A percentile compares a stretch with the other conserved stretches of the same genome.
phyloP scores from a whole-genome alignment of 306 rosid genomes.

The Inga laurina region DNA sequence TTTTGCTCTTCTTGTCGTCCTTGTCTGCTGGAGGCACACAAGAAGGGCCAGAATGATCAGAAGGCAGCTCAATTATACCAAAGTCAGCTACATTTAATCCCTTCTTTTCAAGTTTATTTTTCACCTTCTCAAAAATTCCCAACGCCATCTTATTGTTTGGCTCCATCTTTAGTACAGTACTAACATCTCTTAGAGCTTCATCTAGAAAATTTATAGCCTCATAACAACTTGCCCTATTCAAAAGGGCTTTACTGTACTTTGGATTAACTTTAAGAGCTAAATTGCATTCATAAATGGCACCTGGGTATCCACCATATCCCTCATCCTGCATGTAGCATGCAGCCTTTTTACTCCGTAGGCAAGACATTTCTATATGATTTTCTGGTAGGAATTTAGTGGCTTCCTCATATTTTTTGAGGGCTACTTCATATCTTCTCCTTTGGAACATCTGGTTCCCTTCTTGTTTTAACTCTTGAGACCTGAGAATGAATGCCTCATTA shows the following conservation, averaged over 20 bases:
- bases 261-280: conserved; percentile 90
- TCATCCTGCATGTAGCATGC: conserved; percentile 93
- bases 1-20: conserved; percentile 56
- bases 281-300: conserved; percentile 83
- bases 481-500: conserved; percentile 52
- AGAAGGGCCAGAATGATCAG: conserved; percentile 65
- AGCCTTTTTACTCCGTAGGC: conserved; percentile 87
- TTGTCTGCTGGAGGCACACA: conserved; percentile 45
- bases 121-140: conserved; percentile 73
- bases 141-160: conserved; percentile 81
- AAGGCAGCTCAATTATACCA: conserved; percentile 63
- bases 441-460: conserved; percentile 90
- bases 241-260: conserved; percentile 72
- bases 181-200: conserved; percentile 78
- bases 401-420: conserved; percentile 76
- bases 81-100: conserved; percentile 61
- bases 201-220: conserved; percentile 83
- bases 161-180: conserved; percentile 62
- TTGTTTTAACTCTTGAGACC: conserved; percentile 73
- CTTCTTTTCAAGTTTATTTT: conserved; percentile 57
- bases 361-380: conserved; percentile 75
- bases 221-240: conserved; percentile 92
- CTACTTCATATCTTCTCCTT: conserved; percentile 73
- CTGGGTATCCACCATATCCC: conserved; percentile 75
- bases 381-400: conserved; percentile 78